Evolutionary conservation across 179 eudicot species (phyloP).

Genomic region (Amaranthus tricolor): DNA sequence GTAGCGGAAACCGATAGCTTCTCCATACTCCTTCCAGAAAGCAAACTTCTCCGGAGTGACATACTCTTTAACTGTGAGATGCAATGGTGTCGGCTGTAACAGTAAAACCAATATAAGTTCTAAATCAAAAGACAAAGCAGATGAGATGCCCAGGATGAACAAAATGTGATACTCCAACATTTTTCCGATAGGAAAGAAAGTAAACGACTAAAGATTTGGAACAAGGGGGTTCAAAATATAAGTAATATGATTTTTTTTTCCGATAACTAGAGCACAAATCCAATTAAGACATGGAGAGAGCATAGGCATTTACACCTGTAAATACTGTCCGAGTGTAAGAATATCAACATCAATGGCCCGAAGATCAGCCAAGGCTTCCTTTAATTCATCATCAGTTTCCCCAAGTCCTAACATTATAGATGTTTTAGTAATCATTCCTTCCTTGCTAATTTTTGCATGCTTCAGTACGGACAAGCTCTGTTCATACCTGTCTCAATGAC

Average conservation of each 20-base stretch:
- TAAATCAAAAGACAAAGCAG: neutral
- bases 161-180: too few species aligned
- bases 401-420: conserved; percentile 98
- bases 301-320: conserved; percentile 53
- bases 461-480: conserved; percentile 85
- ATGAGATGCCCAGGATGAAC: neutral
- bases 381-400: conserved; percentile 83
- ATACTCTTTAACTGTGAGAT: conserved; percentile 94
- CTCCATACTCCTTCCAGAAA: conserved; percentile 93
- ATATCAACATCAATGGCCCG: conserved; percentile 88
- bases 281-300: neutral
- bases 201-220: neutral
- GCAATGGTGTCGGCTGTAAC: conserved; percentile 93
- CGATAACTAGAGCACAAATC: neutral
- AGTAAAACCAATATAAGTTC: neutral
- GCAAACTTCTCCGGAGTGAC: conserved; percentile 83
- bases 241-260: neutral
- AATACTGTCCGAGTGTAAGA: conserved; percentile 86
- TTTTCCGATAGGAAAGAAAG: too few species aligned
- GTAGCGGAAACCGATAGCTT: conserved; percentile 88
- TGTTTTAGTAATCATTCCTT: conserved; percentile 91
- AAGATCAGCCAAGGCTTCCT: conserved; percentile 79
- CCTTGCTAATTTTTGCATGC: conserved; percentile 75
- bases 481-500: conserved; percentile 55
- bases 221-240: neutral